Evolutionary conservation across 2,329 filamentous ascomycete genomes (phyloP), one percentile per base, ranked within the genome.

Genomic region (Daldinia sp.): DNA sequence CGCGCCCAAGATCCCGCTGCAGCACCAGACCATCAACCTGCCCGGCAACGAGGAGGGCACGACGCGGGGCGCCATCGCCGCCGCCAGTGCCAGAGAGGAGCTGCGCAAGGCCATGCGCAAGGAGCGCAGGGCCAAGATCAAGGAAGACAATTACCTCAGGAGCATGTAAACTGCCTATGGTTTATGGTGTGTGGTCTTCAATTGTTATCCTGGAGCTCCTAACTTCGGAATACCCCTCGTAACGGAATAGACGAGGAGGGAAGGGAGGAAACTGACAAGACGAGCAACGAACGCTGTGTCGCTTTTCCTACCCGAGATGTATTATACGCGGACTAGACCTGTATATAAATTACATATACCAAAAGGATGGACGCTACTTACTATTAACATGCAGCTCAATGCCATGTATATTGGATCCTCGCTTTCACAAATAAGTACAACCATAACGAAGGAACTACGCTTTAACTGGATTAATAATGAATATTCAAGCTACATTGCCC

Each of bases 81-180:
- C 87, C 86, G 37, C 81, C 78, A 9, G 75, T 33, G 83, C 87
- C 77, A 84, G 92, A 77, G 84, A 86, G 69, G 88, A 90, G 74
- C 82, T 94, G 75, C 91, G 85, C 72, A 87, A 85, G 81, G 89
- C 89, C 37, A 90, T 94, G 91, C 87, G 92, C 76, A 87, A 87
- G 79, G 91, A 93, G 83, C 85, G 92, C 78, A 88, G 90, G 81
- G 88, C 87, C 67, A 88, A 86, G 81, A 96, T 96, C 77, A 95
- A 94, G 88, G 93, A 96, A 85, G 82, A 81, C 78, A 96, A 96
- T 82, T 96, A 94, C 86, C 87, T 96, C 81, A 92, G 91, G 87
- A 88, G 89, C 48, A 93, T 94, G 91, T 89, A 84, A 82, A 62
- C 33, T 41, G 33, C 7, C 2, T 35, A 35, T 35, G 33, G 33